phyloP scores from a whole-genome alignment of 2,329 filamentous ascomycete genomes.

The Venturia asperata region DNA sequence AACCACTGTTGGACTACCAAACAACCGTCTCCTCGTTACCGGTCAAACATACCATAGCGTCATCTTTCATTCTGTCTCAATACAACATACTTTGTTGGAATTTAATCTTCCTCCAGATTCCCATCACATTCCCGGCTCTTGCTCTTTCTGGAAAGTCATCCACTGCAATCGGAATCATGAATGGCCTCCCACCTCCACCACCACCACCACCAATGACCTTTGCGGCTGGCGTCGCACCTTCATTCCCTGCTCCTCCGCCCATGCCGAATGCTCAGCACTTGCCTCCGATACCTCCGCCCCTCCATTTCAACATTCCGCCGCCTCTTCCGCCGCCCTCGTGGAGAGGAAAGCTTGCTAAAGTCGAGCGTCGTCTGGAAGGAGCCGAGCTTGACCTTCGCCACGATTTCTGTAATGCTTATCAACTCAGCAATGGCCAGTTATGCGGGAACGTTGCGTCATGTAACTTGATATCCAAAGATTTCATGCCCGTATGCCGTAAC shows the following conservation, averaged over 20 bases:
- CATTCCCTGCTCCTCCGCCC: constrained; percentile 12
- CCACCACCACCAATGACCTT: not conserved
- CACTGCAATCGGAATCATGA: constrained; percentile 3
- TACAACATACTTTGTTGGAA: not conserved
- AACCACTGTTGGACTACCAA: not conserved
- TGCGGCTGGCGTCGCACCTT: constrained; percentile 1
- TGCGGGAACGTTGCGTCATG: not conserved
- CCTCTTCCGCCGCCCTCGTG: not conserved
- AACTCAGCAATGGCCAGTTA: not conserved
- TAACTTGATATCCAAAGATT: not conserved
- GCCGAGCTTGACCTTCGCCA: not conserved
- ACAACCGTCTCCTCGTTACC: not conserved
- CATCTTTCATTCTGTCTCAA: not conserved
- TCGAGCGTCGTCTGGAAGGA: constrained; percentile 1
- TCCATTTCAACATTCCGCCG: not conserved
- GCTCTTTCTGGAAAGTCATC: not conserved
- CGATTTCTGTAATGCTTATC: constrained; percentile 10
- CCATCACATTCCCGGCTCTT: not conserved
- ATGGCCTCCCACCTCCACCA: not conserved
- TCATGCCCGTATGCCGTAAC: constrained; percentile 11
- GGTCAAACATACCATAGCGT: not conserved
- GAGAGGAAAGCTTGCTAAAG: constrained; percentile 5
- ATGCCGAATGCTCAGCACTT: constrained; percentile 1
- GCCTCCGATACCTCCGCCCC: constrained; percentile 4
- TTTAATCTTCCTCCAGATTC: not conserved